Conservation (phyloP, 306 rosid genomes). For the Prosopis cineraria region DNA sequence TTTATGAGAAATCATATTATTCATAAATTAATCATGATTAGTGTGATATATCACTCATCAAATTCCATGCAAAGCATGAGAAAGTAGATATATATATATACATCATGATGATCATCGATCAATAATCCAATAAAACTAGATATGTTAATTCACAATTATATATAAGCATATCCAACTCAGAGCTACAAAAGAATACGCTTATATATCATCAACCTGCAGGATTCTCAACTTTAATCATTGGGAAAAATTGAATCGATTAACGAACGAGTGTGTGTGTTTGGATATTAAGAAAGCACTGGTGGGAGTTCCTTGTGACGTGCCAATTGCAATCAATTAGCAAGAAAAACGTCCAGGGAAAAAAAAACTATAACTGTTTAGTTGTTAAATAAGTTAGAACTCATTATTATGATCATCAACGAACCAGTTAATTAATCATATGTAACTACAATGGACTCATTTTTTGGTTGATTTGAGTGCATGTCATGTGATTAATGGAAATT, state of each 20-base stretch:
- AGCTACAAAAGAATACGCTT: not conserved
- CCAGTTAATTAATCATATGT: not conserved
- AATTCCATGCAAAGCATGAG: too few species aligned
- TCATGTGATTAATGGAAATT: constrained; percentile 13
- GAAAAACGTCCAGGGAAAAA: not conserved
- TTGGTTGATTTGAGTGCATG: constrained; percentile 12
- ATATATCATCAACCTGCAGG: not conserved
- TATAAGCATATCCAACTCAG: not conserved
- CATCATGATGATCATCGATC: not conserved
- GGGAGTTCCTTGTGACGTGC: not conserved
- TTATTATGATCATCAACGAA: not conserved
- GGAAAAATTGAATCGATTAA: not conserved
- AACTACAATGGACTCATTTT: not conserved
- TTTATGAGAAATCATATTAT: too few species aligned
- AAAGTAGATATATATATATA: too few species aligned
- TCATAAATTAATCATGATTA: too few species aligned
- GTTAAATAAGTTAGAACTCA: not conserved
- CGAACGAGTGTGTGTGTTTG: too few species aligned
- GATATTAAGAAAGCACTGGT: not conserved
- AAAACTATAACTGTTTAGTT: not conserved
- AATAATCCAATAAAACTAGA: not conserved
- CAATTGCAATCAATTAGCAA: not conserved
- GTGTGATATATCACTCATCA: too few species aligned
- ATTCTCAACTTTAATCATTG: not conserved
- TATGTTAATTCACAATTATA: not conserved